Evolutionary conservation across 1,284 basidiomycete genomes (phyloP), one percentile per base, ranked within the genome.

Genomic region (Tilletiaria anomala): DNA sequence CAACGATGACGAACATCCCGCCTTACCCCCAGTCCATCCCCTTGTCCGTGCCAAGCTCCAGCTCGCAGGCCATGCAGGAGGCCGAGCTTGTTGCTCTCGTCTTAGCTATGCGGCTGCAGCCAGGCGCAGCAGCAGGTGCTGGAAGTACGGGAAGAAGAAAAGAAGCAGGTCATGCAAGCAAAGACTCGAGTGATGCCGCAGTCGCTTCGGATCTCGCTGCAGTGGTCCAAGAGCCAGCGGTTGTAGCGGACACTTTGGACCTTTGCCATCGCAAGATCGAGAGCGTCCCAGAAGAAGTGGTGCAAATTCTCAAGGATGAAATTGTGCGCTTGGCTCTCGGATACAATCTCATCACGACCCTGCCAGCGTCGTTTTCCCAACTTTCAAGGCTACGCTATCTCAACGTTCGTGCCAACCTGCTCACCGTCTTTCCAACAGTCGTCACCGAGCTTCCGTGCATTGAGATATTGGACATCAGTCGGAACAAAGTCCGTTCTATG

Each of bases 391-490:
- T 97, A 38, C 73, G 89, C 50, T 97, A 97, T 68, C 76, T 97
- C 43, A 96, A 94, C 67, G 75, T 97, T 46, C 83, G 84, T 69
- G 80, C 80, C 58, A 96, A 96, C 65, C 75, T 74, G 43, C 80
- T 97, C 58, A 74, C 79, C 1, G 73, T 75, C 14, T 85, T 97
- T 56, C 91, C 91, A 8, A 75, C 80, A 48, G 83, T 86, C 43
- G 87, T 91, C 65, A 60, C 42, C 35, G 20, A 43, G 21, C 80
- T 97, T 71, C 78, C 82, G 5, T 79, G 81, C 3, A 74, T 97
- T 48, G 89, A 97, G 69, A 93, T 91, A 44, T 72, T 97, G 47
- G 91, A 97, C 68, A 76, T 97, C 37, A 88, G 85, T 53, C 79
- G 85, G 52, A 97, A 97, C 71, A 86, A 82, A 70, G 78, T 97